A percentile compares a stretch with the other conserved stretches of the same genome.
Conservation (phyloP, 108 stramenopile species). For the Epithemia pelagica region DNA sequence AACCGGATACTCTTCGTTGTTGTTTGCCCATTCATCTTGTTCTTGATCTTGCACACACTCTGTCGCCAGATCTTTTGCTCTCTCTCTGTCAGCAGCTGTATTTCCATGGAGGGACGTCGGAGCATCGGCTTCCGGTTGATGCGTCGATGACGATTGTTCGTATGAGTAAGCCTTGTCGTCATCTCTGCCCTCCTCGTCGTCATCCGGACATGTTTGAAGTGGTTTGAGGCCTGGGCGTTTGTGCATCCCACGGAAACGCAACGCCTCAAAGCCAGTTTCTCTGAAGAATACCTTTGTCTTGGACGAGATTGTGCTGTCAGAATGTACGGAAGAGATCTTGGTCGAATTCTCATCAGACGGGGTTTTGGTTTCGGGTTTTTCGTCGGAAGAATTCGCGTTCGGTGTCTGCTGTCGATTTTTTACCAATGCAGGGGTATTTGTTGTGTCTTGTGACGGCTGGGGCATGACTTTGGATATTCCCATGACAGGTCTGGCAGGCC, state of each 20-base stretch:
- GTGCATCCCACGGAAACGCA: no score
- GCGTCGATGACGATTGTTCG: no score
- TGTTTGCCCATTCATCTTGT: no score
- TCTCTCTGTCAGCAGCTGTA: no score
- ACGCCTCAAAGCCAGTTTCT: constrained; percentile 3
- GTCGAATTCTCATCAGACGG: not conserved
- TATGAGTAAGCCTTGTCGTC: no score
- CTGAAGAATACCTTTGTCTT: not conserved
- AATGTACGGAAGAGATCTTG: not conserved
- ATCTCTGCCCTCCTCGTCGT: not conserved
- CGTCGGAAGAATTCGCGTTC: not conserved
- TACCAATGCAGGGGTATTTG: not conserved
- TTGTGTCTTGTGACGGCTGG: not conserved
- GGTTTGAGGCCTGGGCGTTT: no score
- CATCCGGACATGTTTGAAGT: not conserved
- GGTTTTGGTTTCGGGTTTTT: not conserved
- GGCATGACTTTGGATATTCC: not conserved
- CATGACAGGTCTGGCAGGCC: not conserved
- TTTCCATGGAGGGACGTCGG: no score
- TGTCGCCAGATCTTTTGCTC: no score
- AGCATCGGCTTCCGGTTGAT: no score
- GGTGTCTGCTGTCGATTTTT: not conserved
- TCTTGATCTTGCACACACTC: no score
- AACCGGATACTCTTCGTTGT: no score
- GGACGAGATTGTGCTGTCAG: constrained; percentile 9